A percentile compares a stretch with the other conserved stretches of the same genome.
These are phyloP conservation scores for Rutstroemia sp. DNA, from an alignment of 2,329 filamentous ascomycete genomes.

Conservation along the genomic window DNA sequence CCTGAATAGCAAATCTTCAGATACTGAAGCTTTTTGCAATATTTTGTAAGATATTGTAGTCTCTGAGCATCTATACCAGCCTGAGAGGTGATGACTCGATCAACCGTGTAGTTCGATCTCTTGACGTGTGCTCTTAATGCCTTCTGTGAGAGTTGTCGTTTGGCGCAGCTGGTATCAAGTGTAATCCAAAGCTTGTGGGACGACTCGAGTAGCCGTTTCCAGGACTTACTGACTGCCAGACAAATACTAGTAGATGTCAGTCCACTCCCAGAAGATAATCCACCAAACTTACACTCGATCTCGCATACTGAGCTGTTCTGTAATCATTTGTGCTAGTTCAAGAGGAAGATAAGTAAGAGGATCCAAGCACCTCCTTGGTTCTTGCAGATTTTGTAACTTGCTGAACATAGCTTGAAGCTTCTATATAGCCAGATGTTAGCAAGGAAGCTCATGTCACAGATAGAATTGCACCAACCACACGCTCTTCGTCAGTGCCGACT, in stretches of 20 bases:
- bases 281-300: constrained; percentile 25
- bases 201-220: constrained; percentile 27
- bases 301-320: constrained; percentile 23
- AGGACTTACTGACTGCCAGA: constrained; percentile 25
- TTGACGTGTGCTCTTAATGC: constrained; percentile 22
- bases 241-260: constrained; percentile 22
- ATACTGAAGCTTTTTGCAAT: constrained; percentile 21
- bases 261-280: background rate
- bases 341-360: constrained; percentile 28
- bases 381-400: constrained; percentile 21
- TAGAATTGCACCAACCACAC: constrained; percentile 16
- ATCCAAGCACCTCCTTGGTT: constrained; percentile 24
- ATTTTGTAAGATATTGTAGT: constrained; percentile 19
- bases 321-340: constrained; percentile 29
- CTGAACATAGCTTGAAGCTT: constrained; percentile 25
- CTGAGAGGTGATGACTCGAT: constrained; percentile 19
- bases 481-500: constrained; percentile 24
- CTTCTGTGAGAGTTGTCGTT: constrained; percentile 14
- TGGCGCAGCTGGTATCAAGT: constrained; percentile 21
- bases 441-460: background rate
- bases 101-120: constrained; percentile 26
- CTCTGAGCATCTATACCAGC: constrained; percentile 17
- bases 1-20: constrained; percentile 20
- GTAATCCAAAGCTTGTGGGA: constrained; percentile 26
- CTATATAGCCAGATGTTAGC: constrained; percentile 17